These are phyloP conservation scores for Rheum nobile DNA, from an alignment of 148 eudicot genomes.

Conservation along the genomic window DNA sequence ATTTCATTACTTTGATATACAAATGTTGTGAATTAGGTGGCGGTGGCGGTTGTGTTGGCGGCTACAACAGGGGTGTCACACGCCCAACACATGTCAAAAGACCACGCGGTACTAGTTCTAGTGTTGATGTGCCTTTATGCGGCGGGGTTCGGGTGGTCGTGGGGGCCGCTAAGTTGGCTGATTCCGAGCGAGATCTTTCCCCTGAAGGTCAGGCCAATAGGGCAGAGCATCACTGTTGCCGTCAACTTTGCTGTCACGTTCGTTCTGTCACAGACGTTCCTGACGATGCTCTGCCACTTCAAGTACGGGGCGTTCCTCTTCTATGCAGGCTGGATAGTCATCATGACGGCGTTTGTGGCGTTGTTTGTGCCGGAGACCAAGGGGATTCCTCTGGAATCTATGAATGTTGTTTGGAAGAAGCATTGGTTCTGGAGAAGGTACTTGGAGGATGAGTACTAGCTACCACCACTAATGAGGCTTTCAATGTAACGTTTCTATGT, in stretches of 20 bases:
- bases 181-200: constrained; percentile 60
- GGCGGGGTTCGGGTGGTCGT: constrained; percentile 62
- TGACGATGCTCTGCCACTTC: constrained; percentile 48
- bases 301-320: constrained; percentile 45
- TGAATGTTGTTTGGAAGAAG: constrained; percentile 46
- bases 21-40: constrained; percentile 15
- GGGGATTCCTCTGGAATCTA: constrained; percentile 38
- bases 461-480: neutral
- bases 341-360: constrained; percentile 40
- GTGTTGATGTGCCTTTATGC: constrained; percentile 47
- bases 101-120: constrained; percentile 22
- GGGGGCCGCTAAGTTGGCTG: constrained; percentile 55
- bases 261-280: constrained; percentile 48
- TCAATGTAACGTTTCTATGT: neutral
- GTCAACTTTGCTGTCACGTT: constrained; percentile 36
- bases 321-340: constrained; percentile 41
- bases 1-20: neutral
- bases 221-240: constrained; percentile 43
- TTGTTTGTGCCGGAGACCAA: constrained; percentile 55
- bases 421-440: constrained; percentile 59
- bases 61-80: constrained; percentile 32
- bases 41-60: constrained; percentile 29
- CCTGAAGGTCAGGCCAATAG: constrained; percentile 33
- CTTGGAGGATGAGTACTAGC: neutral
- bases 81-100: constrained; percentile 27